Evolutionary conservation across 2,329 filamentous ascomycete species (phyloP).

Genomic region (Sporothrix inflata): DNA sequence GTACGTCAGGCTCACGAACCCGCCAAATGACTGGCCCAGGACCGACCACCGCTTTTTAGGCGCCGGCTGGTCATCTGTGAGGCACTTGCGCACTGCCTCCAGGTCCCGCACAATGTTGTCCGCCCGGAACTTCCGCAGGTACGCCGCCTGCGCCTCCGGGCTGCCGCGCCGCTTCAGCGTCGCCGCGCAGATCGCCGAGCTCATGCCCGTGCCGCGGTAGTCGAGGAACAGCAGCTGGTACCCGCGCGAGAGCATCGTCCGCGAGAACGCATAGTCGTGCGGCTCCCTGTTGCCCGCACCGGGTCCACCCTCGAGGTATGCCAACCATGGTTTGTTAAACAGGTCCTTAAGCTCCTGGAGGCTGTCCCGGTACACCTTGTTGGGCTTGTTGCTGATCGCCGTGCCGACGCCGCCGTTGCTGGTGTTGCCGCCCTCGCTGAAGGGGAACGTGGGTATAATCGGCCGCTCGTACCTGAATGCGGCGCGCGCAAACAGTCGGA

Average conservation of each 20-base stretch:
- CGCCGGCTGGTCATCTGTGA: conserved; percentile 68
- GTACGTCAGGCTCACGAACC: conserved; percentile 83
- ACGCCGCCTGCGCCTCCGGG: conserved; percentile 72
- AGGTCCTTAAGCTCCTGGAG: conserved; percentile 27
- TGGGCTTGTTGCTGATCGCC: conserved; percentile 19
- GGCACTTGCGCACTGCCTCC: conserved; percentile 77
- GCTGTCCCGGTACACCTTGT: conserved; percentile 11
- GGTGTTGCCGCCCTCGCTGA: conserved; percentile 37
- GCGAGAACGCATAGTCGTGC: conserved; percentile 72
- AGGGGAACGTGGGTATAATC: conserved; percentile 52
- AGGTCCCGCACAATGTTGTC: conserved; percentile 89
- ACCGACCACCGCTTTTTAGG: conserved; percentile 75
- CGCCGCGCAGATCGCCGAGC: conserved; percentile 74
- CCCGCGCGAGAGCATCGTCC: conserved; percentile 71
- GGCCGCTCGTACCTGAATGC: conserved; percentile 68
- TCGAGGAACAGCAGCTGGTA: conserved; percentile 89
- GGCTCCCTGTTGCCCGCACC: conserved; percentile 77
- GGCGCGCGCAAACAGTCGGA: conserved; percentile 78
- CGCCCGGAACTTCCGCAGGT: conserved; percentile 82
- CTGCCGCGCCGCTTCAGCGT: conserved; percentile 67
- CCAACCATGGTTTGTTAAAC: conserved; percentile 58
- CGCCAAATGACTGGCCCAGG: conserved; percentile 90
- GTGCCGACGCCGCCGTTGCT: neutral
- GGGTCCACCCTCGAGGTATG: conserved; percentile 86
- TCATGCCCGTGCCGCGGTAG: conserved; percentile 86